Evolutionary conservation across 176 grass and related monocot genomes (phyloP).

Genomic region (Phyllostachys edulis): DNA sequence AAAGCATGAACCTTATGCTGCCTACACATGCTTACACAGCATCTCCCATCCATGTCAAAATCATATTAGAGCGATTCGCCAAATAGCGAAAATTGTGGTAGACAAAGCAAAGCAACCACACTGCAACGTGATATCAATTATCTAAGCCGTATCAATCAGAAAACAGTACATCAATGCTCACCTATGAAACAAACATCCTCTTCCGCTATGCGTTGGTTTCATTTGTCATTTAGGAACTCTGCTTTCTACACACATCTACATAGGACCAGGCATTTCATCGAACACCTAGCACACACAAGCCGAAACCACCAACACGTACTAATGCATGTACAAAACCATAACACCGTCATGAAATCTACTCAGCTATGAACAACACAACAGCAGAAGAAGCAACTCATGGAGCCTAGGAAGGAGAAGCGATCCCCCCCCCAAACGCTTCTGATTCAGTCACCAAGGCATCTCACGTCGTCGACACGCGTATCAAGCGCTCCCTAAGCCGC

Average conservation of each 20-base stretch:
- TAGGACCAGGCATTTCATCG: constrained; percentile 2
- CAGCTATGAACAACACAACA: not conserved
- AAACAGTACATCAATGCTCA: too few relatives aligned
- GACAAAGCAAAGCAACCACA: too few relatives aligned
- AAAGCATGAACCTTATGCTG: too few relatives aligned
- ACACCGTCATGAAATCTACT: not conserved
- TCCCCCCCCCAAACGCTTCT: not conserved
- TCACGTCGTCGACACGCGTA: not conserved
- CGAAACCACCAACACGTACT: not conserved
- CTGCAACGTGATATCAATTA: too few relatives aligned
- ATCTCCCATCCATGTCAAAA: too few relatives aligned
- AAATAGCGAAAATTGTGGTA: too few relatives aligned
- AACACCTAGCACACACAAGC: not conserved
- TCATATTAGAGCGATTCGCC: too few relatives aligned
- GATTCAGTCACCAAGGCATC: not conserved
- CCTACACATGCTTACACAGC: too few relatives aligned
- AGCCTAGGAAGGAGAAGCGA: not conserved
- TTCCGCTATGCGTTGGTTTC: not conserved
- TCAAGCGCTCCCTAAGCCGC: not conserved
- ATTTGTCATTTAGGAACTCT: not conserved
- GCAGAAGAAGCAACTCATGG: constrained; percentile 16
- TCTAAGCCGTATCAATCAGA: too few relatives aligned
- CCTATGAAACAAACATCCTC: not conserved
- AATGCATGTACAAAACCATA: not conserved
- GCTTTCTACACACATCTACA: not conserved